phyloP scores from a whole-genome alignment of 352 stramenopile species.

The Phytophthora colocasiae region DNA sequence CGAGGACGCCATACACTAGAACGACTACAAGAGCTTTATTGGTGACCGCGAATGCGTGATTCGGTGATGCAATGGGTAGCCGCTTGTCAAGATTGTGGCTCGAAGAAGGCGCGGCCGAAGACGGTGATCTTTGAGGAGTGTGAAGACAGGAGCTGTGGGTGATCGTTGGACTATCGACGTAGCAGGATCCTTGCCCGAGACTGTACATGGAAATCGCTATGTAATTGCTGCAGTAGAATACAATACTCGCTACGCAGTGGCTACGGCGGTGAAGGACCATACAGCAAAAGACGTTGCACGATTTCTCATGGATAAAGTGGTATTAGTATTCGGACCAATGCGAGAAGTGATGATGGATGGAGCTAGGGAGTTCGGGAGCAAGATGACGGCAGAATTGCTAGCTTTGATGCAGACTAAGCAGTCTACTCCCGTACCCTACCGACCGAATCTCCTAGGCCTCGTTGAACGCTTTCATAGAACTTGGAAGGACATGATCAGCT shows the following conservation, averaged over 20 bases:
- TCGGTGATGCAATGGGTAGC: not conserved
- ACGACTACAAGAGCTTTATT: not conserved
- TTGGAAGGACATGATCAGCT: slow-evolving; percentile 28
- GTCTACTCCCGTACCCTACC: slow-evolving; percentile 22
- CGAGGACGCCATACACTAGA: not conserved
- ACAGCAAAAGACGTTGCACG: too few species aligned
- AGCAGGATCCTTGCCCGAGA: too few species aligned
- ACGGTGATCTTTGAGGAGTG: slow-evolving; percentile 4
- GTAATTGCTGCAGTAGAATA: slow-evolving; percentile 23
- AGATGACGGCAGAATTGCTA: slow-evolving; percentile 4
- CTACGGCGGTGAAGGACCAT: too few species aligned
- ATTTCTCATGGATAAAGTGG: too few species aligned
- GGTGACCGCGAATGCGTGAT: slow-evolving; percentile 3
- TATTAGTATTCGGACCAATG: too few species aligned
- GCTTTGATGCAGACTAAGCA: slow-evolving; percentile 26
- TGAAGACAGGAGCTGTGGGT: not conserved
- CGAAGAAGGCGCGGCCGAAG: not conserved
- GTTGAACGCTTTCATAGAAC: slow-evolving; percentile 27
- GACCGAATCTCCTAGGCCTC: slow-evolving; percentile 23
- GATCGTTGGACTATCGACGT: slow-evolving; percentile 19
- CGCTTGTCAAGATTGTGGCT: slow-evolving; percentile 7
- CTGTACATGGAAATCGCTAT: slow-evolving; percentile 5
- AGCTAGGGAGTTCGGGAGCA: not conserved
- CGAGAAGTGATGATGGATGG: slow-evolving; percentile 2
- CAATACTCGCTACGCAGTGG: not conserved